Percentiles rank a stretch among this genome's conserved stretches.
Evolutionary conservation across 2,329 filamentous ascomycete species (phyloP).

Genomic region (Penicillium brevicompactum): DNA sequence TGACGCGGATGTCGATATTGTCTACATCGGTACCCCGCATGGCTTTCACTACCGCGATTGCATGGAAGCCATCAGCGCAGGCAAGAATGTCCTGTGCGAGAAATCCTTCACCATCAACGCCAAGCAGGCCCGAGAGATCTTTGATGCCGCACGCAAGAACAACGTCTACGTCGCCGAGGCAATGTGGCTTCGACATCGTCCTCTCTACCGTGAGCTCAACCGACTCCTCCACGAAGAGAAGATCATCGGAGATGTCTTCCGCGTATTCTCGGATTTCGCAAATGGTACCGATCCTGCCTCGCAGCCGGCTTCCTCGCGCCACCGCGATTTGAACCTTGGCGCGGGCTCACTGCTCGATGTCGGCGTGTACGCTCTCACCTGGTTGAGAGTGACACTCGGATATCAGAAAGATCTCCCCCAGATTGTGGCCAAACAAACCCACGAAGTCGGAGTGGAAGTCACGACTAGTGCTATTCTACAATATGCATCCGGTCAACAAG

Average conservation of each 20-base stretch:
- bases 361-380: background rate
- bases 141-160: conserved; percentile 37
- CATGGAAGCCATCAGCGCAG: conserved; percentile 31
- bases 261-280: conserved; percentile 1
- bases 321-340: background rate
- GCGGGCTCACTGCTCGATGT: conserved; percentile 1
- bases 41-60: conserved; percentile 50
- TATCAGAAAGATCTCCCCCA: background rate
- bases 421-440: background rate
- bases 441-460: background rate
- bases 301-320: background rate
- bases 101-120: conserved; percentile 33
- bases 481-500: background rate
- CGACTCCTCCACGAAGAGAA: conserved; percentile 9
- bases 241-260: conserved; percentile 10
- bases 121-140: conserved; percentile 47
- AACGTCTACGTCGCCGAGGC: conserved; percentile 56
- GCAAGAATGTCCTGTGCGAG: conserved; percentile 35
- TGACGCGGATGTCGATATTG: conserved; percentile 45
- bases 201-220: conserved; percentile 5
- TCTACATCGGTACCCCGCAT: conserved; percentile 55
- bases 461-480: background rate
- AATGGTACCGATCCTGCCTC: background rate
- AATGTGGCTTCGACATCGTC: conserved; percentile 17
- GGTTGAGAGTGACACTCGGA: background rate